Evolutionary conservation across 805 yeast genomes (phyloP).

Genomic region (Metschnikowia proteae): DNA sequence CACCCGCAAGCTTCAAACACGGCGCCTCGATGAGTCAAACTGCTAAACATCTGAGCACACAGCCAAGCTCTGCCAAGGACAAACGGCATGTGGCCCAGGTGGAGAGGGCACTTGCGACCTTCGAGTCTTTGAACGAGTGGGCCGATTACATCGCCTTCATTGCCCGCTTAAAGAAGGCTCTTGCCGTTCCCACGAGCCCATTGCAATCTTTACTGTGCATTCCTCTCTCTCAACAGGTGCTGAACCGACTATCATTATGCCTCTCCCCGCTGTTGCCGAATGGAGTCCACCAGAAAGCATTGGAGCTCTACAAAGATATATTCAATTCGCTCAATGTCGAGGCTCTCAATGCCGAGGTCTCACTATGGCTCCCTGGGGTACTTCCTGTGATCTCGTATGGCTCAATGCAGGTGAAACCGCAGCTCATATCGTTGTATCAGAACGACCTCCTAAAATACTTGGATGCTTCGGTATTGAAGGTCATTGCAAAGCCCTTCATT

Average conservation of each 20-base stretch:
- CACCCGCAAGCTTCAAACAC: not conserved
- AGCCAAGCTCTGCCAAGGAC: slow-evolving; percentile 45
- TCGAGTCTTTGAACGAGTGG: slow-evolving; percentile 91
- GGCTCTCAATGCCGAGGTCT: slow-evolving; percentile 51
- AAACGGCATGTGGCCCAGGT: slow-evolving; percentile 64
- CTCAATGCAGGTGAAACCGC: slow-evolving; percentile 82
- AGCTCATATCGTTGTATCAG: slow-evolving; percentile 59
- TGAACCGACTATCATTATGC: slow-evolving; percentile 73
- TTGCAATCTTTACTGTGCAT: slow-evolving; percentile 43
- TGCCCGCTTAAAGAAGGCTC: slow-evolving; percentile 70
- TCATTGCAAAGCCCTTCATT: slow-evolving; percentile 64
- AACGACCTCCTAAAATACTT: slow-evolving; percentile 45
- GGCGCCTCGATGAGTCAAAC: not conserved
- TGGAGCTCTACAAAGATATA: slow-evolving; percentile 69
- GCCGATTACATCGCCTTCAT: slow-evolving; percentile 94
- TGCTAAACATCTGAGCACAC: not conserved
- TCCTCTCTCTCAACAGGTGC: slow-evolving; percentile 64
- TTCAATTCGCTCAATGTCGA: slow-evolving; percentile 61
- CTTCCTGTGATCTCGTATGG: slow-evolving; percentile 86
- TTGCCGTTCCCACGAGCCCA: slow-evolving; percentile 35
- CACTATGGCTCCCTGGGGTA: slow-evolving; percentile 89
- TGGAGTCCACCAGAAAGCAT: slow-evolving; percentile 90
- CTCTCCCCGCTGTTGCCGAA: slow-evolving; percentile 80
- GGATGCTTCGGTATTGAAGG: slow-evolving; percentile 38
- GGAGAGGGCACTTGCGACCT: slow-evolving; percentile 67